Percentiles rank a stretch among this genome's conserved stretches.
phyloP scores from a whole-genome alignment of 2,329 filamentous ascomycete genomes.

The Didymella segeticola region DNA sequence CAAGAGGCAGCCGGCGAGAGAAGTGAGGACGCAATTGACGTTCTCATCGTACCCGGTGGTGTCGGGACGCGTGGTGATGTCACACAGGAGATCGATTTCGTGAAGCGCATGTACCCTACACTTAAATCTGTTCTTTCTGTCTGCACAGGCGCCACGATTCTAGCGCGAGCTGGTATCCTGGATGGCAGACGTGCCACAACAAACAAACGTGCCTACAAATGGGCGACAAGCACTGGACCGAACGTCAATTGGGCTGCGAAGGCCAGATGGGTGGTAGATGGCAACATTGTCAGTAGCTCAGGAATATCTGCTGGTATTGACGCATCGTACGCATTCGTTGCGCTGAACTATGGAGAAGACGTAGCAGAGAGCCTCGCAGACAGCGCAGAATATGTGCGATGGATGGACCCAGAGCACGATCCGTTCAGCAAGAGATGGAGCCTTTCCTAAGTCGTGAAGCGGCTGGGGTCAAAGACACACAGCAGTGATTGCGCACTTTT shows the following conservation, averaged over 20 bases:
- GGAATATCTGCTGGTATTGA: slow-evolving; percentile 71
- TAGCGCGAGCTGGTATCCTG: slow-evolving; percentile 64
- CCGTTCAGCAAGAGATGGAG: slow-evolving; percentile 58
- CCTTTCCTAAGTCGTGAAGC: not conserved
- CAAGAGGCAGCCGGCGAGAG: slow-evolving; percentile 18
- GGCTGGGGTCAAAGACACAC: too few relatives aligned
- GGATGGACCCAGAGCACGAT: slow-evolving; percentile 58
- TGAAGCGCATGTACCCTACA: slow-evolving; percentile 55
- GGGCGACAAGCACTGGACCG: slow-evolving; percentile 49
- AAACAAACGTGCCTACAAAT: slow-evolving; percentile 64
- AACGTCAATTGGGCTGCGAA: slow-evolving; percentile 64
- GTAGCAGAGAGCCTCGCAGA: slow-evolving; percentile 57
- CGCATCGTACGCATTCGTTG: slow-evolving; percentile 63
- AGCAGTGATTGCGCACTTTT: not conserved
- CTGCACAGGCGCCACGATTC: slow-evolving; percentile 67
- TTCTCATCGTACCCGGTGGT: slow-evolving; percentile 72
- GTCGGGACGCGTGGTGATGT: slow-evolving; percentile 51
- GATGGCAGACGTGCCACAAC: slow-evolving; percentile 67
- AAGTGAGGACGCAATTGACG: slow-evolving; percentile 50
- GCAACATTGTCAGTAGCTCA: slow-evolving; percentile 69
- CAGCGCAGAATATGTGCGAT: slow-evolving; percentile 63
- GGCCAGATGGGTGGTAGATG: slow-evolving; percentile 64
- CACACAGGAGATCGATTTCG: slow-evolving; percentile 53
- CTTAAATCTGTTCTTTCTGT: slow-evolving; percentile 66
- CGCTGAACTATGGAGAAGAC: slow-evolving; percentile 59